These are phyloP conservation scores for Populus hybrid DNA, from an alignment of 441 rosid genomes.

Conservation along the genomic window DNA sequence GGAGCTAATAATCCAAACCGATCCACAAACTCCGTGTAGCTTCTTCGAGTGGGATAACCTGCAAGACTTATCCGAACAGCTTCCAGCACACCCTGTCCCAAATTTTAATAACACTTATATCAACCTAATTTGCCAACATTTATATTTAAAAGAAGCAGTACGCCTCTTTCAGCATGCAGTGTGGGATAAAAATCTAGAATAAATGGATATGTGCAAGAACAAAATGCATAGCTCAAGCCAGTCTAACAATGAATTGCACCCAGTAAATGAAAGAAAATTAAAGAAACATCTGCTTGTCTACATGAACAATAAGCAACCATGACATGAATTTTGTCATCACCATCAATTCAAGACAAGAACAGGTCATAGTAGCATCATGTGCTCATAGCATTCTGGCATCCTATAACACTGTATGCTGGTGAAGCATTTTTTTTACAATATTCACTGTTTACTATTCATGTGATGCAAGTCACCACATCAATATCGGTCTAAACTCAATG, in stretches of 20 bases:
- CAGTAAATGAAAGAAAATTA: background rate
- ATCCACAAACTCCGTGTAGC: constrained; percentile 86
- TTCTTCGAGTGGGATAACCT: constrained; percentile 95
- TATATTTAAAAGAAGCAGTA: background rate
- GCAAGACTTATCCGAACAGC: constrained; percentile 99
- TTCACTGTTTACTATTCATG: no score
- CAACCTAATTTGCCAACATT: background rate
- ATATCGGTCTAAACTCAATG: no score
- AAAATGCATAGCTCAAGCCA: background rate
- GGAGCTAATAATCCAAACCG: constrained; percentile 86
- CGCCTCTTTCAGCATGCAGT: background rate
- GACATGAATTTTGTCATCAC: no score
- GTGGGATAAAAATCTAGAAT: background rate
- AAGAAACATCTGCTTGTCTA: background rate
- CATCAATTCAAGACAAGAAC: no score
- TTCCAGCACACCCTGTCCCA: constrained; percentile 89
- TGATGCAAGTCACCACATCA: no score
- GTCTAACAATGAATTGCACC: background rate
- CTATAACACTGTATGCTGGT: no score
- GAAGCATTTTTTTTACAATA: no score
- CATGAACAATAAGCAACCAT: background rate
- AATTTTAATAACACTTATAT: constrained; percentile 10
- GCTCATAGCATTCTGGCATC: no score
- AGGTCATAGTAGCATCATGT: no score
- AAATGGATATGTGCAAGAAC: background rate